Evolutionary conservation across 208 protist genomes (phyloP).

Genomic region (Trypanosoma congolense): DNA sequence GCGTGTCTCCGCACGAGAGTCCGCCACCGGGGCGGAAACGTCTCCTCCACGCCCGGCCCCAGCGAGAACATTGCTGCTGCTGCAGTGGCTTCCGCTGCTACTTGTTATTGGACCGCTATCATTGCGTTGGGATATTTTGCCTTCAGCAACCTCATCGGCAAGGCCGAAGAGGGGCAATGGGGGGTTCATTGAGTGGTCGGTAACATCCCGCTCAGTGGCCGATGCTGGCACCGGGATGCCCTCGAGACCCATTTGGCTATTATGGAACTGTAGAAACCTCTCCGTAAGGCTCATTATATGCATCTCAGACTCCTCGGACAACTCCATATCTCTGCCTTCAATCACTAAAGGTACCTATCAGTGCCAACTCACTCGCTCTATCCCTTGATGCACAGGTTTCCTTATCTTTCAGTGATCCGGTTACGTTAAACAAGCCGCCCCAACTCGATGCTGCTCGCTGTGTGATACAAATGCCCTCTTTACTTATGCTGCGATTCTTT

Average conservation of each 20-base stretch:
- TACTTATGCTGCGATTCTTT: no score
- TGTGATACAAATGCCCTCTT: no score
- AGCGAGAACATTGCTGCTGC: constrained; percentile 3
- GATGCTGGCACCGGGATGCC: background rate
- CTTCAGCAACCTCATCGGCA: background rate
- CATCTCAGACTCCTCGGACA: no score
- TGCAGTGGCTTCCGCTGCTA: constrained; percentile 3
- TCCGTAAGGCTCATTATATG: background rate
- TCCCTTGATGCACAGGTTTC: no score
- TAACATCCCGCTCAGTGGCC: background rate
- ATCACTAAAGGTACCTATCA: no score
- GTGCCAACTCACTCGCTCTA: no score
- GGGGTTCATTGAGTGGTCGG: background rate
- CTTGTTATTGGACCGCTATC: background rate
- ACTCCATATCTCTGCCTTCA: no score
- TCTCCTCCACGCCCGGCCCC: background rate
- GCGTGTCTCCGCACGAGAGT: constrained; percentile 1
- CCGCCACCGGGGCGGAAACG: background rate
- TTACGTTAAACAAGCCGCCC: no score
- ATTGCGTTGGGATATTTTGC: background rate
- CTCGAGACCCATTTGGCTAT: background rate
- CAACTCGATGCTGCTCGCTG: no score
- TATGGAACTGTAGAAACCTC: background rate
- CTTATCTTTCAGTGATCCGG: no score
- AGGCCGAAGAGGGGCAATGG: background rate